Evolutionary conservation across 768 basidiomycete species (phyloP).

Genomic region (Mycena haematopus): DNA sequence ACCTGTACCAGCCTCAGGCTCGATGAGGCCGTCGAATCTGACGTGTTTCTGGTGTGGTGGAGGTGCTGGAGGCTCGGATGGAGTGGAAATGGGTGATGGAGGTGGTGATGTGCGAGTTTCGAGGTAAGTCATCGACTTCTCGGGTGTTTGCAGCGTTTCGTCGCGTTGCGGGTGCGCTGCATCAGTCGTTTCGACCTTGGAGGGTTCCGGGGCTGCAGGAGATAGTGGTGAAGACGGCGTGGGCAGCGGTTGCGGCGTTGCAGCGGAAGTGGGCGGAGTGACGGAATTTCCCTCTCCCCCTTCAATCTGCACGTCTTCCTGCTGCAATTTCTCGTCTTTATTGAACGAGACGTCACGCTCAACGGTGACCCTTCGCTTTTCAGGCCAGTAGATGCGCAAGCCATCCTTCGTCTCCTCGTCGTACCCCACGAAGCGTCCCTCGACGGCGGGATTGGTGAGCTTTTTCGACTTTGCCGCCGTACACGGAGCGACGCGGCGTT

Average conservation of each 20-base stretch:
- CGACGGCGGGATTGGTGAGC: slow-evolving; percentile 27
- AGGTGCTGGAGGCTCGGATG: slow-evolving; percentile 16
- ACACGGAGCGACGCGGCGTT: no score
- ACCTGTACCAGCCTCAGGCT: slow-evolving; percentile 20
- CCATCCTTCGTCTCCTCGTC: slow-evolving; percentile 37
- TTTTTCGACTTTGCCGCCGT: no score
- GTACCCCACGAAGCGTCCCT: slow-evolving; percentile 34
- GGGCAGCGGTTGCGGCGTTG: no score
- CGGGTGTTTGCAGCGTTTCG: slow-evolving; percentile 1
- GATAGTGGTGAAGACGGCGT: no score
- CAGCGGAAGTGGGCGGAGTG: slow-evolving; percentile 17
- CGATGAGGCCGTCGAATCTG: slow-evolving; percentile 13
- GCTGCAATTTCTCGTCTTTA: slow-evolving; percentile 27
- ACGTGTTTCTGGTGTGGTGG: slow-evolving; percentile 21
- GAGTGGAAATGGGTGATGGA: neutral
- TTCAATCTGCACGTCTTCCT: slow-evolving; percentile 36
- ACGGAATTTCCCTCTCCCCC: slow-evolving; percentile 32
- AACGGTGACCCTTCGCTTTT: neutral
- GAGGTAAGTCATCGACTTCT: neutral
- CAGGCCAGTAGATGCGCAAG: slow-evolving; percentile 38
- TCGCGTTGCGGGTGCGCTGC: neutral
- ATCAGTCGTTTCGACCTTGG: neutral
- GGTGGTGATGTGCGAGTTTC: neutral
- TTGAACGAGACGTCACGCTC: no score
- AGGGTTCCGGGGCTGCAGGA: neutral